These are phyloP conservation scores for Straminergon stramineum DNA, from an alignment of 225 moss, liverwort and hornwort genomes.

Conservation along the genomic window DNA sequence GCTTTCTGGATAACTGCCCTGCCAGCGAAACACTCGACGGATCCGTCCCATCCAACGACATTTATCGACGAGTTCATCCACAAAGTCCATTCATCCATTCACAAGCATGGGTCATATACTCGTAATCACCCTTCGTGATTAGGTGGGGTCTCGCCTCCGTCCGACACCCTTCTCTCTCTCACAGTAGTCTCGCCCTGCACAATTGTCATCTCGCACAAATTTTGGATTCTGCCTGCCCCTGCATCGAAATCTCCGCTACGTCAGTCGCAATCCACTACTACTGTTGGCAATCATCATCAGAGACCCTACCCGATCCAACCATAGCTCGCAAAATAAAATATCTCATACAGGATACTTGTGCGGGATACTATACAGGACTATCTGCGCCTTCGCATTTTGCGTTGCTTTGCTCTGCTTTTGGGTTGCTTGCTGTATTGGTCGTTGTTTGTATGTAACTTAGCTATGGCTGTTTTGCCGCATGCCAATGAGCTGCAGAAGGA, in stretches of 20 bases:
- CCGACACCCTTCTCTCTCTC: not conserved
- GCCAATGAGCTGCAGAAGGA: not conserved
- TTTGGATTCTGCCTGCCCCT: not conserved
- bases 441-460: not conserved
- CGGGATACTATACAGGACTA: not conserved
- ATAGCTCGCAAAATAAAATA: not conserved
- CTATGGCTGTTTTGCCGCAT: conserved; percentile 9
- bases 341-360: not conserved
- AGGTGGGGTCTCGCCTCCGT: not conserved
- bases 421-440: not conserved
- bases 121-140: not conserved
- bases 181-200: not conserved
- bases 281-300: not conserved
- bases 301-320: not conserved
- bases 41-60: not conserved
- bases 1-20: not conserved
- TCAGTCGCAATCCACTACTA: not conserved
- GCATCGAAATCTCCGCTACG: not conserved
- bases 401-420: not conserved
- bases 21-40: too few species aligned
- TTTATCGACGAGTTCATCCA: not conserved
- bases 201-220: not conserved
- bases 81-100: not conserved
- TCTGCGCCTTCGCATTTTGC: not conserved
- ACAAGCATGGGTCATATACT: not conserved